Conservation (phyloP, 2,329 filamentous ascomycete genomes). For the Pseudophaeomoniella oleicola region DNA sequence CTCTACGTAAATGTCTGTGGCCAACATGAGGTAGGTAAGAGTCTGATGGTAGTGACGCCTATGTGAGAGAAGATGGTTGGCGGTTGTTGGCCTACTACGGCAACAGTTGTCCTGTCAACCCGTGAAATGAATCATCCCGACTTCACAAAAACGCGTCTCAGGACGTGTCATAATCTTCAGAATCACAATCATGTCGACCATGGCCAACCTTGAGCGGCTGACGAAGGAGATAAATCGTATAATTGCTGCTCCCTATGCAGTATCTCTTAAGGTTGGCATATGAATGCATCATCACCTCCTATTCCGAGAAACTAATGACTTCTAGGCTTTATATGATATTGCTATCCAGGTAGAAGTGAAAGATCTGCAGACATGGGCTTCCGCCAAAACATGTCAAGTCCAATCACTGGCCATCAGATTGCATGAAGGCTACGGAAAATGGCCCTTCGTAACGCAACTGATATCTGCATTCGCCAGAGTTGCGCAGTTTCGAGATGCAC, state of each 20-base stretch:
- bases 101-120: neutral
- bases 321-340: neutral
- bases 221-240: neutral
- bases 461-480: neutral
- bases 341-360: neutral
- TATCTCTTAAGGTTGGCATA: neutral
- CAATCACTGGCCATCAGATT: neutral
- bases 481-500: neutral
- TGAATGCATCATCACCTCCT: neutral
- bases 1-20: too few species aligned
- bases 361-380: neutral
- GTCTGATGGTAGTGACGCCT: too few species aligned
- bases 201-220: neutral
- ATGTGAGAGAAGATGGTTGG: too few species aligned
- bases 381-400: neutral
- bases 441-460: neutral
- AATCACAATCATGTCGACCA: too few species aligned
- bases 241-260: neutral
- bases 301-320: neutral
- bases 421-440: neutral
- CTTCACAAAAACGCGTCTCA: too few species aligned
- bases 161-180: too few species aligned
- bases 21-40: too few species aligned
- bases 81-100: too few species aligned
- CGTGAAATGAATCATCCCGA: neutral